phyloP scores from a whole-genome alignment of 2,329 filamentous ascomycete genomes.

The Nigrospora osmanthi region DNA sequence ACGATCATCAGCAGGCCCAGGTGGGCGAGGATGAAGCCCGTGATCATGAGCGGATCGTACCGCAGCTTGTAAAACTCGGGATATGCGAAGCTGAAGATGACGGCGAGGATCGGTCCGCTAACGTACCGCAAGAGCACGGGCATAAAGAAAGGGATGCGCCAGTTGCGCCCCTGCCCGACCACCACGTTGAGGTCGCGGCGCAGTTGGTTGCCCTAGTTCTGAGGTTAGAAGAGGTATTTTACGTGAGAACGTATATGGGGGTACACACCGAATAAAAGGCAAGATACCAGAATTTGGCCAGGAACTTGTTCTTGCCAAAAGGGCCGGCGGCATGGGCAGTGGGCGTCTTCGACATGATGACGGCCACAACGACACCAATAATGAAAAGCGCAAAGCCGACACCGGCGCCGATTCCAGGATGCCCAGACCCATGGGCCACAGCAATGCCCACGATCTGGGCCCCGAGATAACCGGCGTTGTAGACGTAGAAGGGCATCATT shows the following conservation, averaged over 20 bases:
- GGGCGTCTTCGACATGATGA: slow-evolving; percentile 33
- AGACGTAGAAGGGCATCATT: slow-evolving; percentile 30
- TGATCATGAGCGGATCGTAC: slow-evolving; percentile 41
- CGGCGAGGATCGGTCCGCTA: slow-evolving; percentile 38
- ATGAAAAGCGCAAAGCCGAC: slow-evolving; percentile 46
- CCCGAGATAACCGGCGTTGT: slow-evolving; percentile 45
- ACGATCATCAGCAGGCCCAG: slow-evolving; percentile 37
- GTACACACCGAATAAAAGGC: slow-evolving; percentile 47
- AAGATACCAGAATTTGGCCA: slow-evolving; percentile 42
- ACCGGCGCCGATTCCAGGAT: slow-evolving; percentile 37
- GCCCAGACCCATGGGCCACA: slow-evolving; percentile 34
- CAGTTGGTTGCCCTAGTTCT: slow-evolving; percentile 43
- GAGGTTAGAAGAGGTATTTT: background rate
- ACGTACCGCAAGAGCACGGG: slow-evolving; percentile 41
- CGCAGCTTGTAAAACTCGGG: slow-evolving; percentile 38
- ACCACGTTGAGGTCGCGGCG: slow-evolving; percentile 45
- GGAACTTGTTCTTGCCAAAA: slow-evolving; percentile 28
- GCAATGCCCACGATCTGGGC: slow-evolving; percentile 43
- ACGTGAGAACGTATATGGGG: no score
- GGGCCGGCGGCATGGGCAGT: slow-evolving; percentile 29
- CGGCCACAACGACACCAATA: slow-evolving; percentile 27
- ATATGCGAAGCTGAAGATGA: slow-evolving; percentile 45
- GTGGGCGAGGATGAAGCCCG: slow-evolving; percentile 40
- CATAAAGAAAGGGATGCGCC: slow-evolving; percentile 45
- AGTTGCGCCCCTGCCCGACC: slow-evolving; percentile 45